Conservation (phyloP, 192 early-diverging fungal species). For the Backusella australiensis region DNA sequence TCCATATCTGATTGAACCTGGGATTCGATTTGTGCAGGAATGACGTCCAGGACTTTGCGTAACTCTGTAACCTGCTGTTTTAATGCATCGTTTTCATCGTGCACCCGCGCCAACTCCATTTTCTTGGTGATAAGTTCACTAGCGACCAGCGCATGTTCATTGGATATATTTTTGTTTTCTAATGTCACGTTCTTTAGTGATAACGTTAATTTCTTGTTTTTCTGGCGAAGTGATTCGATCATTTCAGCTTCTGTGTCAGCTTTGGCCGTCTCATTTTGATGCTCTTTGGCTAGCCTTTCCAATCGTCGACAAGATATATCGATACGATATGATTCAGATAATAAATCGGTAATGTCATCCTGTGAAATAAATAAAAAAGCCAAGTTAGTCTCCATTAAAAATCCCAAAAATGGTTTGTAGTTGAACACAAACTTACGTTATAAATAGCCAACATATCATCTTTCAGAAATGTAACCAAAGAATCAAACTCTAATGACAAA, state of each 20-base stretch:
- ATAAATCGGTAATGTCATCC: constrained; percentile 69
- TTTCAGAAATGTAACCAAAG: constrained; percentile 12
- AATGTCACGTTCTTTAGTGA: constrained; percentile 59
- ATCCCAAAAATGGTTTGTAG: neutral
- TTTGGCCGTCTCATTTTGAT: constrained; percentile 60
- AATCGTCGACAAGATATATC: constrained; percentile 65
- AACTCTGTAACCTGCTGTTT: constrained; percentile 57
- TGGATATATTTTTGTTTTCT: constrained; percentile 62
- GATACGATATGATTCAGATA: constrained; percentile 77
- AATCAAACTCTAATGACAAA: constrained; percentile 11
- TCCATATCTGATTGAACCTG: constrained; percentile 70
- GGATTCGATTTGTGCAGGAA: constrained; percentile 58
- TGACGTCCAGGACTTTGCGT: constrained; percentile 47
- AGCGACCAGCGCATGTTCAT: constrained; percentile 73
- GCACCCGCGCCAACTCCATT: constrained; percentile 49
- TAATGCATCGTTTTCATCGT: constrained; percentile 52
- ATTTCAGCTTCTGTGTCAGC: constrained; percentile 67
- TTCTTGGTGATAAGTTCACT: constrained; percentile 61
- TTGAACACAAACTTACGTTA: constrained; percentile 11
- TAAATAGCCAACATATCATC: constrained; percentile 16
- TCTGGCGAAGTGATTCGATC: constrained; percentile 54
- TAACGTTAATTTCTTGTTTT: constrained; percentile 61
- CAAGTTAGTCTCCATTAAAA: neutral
- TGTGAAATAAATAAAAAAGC: neutral
- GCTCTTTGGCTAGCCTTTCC: constrained; percentile 68